phyloP scores from a whole-genome alignment of 345 rosid species.

The Kandelia obovata region DNA sequence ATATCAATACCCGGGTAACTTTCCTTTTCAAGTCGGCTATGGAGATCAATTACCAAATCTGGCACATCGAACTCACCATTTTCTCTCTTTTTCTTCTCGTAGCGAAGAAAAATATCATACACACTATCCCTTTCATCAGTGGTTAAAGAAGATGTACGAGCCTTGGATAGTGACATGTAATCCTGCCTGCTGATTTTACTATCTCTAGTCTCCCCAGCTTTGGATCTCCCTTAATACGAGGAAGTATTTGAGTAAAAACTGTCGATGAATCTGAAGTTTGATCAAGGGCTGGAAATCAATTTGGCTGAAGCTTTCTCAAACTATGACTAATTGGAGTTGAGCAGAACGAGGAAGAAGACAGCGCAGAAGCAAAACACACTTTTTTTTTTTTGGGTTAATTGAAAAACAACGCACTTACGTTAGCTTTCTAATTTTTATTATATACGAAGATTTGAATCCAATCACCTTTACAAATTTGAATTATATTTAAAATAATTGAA shows the following conservation, averaged over 20 bases:
- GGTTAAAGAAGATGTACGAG: conserved; percentile 37
- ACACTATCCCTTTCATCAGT: conserved; percentile 26
- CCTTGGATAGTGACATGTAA: conserved; percentile 34
- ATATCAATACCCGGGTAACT: conserved; percentile 30
- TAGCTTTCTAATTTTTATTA: too few species aligned
- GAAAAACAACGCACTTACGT: too few species aligned
- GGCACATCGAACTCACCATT: conserved; percentile 52
- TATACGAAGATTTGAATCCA: too few species aligned
- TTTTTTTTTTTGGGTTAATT: too few species aligned
- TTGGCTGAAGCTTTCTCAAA: too few species aligned
- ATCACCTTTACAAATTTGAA: too few species aligned
- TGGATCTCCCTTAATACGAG: conserved; percentile 48
- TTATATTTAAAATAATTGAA: too few species aligned
- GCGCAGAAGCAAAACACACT: too few species aligned
- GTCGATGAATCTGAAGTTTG: conserved; percentile 22
- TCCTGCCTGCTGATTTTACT: conserved; percentile 33
- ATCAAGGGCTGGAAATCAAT: too few species aligned
- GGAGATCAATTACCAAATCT: conserved; percentile 57
- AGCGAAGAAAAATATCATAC: conserved; percentile 38
- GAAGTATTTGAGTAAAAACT: conserved; percentile 52
- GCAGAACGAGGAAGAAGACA: too few species aligned
- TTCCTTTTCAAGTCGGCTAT: conserved; percentile 30
- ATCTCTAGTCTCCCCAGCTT: conserved; percentile 19
- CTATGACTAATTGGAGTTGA: too few species aligned
- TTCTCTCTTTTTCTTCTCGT: conserved; percentile 42